Evolutionary conservation across 441 rosid species (phyloP).

Genomic region (Bocquillonia castaneifolia): DNA sequence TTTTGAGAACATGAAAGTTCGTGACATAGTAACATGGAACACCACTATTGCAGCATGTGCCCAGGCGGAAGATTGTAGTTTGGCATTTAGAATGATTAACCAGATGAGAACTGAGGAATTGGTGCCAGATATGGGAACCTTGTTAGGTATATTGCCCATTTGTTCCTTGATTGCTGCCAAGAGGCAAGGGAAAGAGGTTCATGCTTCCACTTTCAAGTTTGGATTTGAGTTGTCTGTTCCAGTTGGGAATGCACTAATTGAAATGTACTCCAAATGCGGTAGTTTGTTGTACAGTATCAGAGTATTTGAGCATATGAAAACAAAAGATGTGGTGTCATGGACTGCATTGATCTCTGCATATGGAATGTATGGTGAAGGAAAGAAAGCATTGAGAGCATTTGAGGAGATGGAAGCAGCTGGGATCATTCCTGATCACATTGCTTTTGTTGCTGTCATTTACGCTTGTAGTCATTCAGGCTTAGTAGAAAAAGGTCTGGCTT

Average conservation of each 20-base stretch:
- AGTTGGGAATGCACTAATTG: constrained; percentile 57
- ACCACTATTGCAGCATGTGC: constrained; percentile 58
- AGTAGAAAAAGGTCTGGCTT: constrained; percentile 50
- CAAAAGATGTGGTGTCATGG: constrained; percentile 68
- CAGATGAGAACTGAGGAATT: constrained; percentile 32
- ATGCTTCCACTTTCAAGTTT: constrained; percentile 44
- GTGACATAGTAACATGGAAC: constrained; percentile 65
- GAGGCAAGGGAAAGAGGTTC: constrained; percentile 58
- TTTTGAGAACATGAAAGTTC: constrained; percentile 39
- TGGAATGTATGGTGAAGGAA: constrained; percentile 62
- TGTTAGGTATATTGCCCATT: constrained; percentile 40
- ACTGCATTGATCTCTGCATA: constrained; percentile 56
- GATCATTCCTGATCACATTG: constrained; percentile 34
- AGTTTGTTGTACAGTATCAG: constrained; percentile 30
- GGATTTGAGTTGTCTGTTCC: constrained; percentile 46
- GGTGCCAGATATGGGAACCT: constrained; percentile 38
- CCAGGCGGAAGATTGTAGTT: constrained; percentile 40
- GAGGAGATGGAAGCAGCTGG: constrained; percentile 27
- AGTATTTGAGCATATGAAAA: constrained; percentile 49
- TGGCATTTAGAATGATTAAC: constrained; percentile 41
- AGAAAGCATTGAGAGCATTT: constrained; percentile 46
- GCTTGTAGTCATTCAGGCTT: constrained; percentile 82
- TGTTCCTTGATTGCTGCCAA: constrained; percentile 54
- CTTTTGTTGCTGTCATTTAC: constrained; percentile 54
- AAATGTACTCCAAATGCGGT: constrained; percentile 74